phyloP scores from a whole-genome alignment of 805 yeast genomes.

The Lipomyces sp. region DNA sequence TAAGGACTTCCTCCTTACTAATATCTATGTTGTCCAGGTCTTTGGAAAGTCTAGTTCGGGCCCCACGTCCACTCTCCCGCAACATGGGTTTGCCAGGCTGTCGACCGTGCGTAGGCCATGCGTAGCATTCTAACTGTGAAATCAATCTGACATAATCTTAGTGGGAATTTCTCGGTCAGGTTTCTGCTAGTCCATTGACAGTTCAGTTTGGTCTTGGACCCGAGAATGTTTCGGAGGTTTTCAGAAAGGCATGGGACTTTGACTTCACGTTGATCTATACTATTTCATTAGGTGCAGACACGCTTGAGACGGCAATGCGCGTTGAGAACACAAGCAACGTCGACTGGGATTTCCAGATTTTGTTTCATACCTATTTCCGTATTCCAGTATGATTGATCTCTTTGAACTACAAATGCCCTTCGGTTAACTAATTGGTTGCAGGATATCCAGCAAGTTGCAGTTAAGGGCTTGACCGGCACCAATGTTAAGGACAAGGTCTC shows the following conservation, averaged over 20 bases:
- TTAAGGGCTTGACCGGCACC: conserved; percentile 77
- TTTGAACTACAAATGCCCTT: neutral
- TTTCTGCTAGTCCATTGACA: conserved; percentile 68
- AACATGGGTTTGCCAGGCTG: conserved; percentile 95
- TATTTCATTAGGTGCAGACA: conserved; percentile 61
- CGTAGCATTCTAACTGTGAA: neutral
- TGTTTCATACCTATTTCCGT: conserved; percentile 87
- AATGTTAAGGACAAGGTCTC: conserved; percentile 76
- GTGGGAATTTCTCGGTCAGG: conserved; percentile 95
- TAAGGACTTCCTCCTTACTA: neutral
- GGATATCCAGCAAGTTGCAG: conserved; percentile 77
- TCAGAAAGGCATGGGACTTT: conserved; percentile 61
- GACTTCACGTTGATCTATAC: conserved; percentile 82
- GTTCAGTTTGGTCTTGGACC: conserved; percentile 92
- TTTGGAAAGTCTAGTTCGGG: conserved; percentile 71
- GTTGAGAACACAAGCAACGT: conserved; percentile 71
- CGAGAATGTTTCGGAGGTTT: conserved; percentile 70
- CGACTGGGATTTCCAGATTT: conserved; percentile 85
- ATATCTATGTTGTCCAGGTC: conserved; percentile 33
- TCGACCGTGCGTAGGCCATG: conserved; percentile 48
- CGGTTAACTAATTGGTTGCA: conserved; percentile 29
- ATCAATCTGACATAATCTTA: conserved; percentile 3
- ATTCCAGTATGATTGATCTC: conserved; percentile 47
- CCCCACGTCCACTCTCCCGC: conserved; percentile 71
- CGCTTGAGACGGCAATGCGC: conserved; percentile 70